A percentile compares a stretch with the other conserved stretches of the same genome.
These are phyloP conservation scores for Magnusiomyces ingens DNA, from an alignment of 1,139 yeast species.

Conservation along the genomic window DNA sequence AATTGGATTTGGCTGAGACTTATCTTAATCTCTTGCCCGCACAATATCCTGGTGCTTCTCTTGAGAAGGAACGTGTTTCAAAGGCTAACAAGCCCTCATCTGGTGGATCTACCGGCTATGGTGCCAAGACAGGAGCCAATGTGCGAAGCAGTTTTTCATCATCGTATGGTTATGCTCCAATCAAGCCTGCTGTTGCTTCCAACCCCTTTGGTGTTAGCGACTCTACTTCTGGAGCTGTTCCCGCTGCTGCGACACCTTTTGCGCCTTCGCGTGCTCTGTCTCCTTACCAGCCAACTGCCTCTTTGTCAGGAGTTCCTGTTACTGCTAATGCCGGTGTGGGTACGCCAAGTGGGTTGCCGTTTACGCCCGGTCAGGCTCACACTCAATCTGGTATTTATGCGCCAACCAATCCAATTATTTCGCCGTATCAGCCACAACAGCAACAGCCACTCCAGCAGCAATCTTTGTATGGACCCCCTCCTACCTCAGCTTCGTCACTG, in stretches of 20 bases:
- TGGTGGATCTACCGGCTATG: slow-evolving; percentile 11
- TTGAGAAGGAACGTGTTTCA: slow-evolving; percentile 72
- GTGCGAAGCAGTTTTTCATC: slow-evolving; percentile 14
- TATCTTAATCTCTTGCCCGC: slow-evolving; percentile 69
- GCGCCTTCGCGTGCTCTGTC: slow-evolving; percentile 18
- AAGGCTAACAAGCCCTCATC: slow-evolving; percentile 41
- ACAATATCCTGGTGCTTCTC: slow-evolving; percentile 47
- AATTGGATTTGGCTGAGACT: slow-evolving; percentile 70
- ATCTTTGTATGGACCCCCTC: slow-evolving; percentile 5
- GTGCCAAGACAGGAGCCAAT: slow-evolving; percentile 13
- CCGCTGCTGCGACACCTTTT: slow-evolving; percentile 13
- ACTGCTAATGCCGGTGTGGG: slow-evolving; percentile 4
- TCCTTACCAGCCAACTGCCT: slow-evolving; percentile 14
- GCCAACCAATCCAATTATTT: slow-evolving; percentile 16
- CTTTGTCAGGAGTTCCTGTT: background rate
- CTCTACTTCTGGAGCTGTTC: slow-evolving; percentile 13
- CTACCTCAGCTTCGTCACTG: background rate
- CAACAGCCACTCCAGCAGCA: no score
- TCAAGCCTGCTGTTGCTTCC: slow-evolving; percentile 13
- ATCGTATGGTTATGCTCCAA: slow-evolving; percentile 8
- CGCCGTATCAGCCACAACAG: slow-evolving; percentile 8
- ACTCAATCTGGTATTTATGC: slow-evolving; percentile 15
- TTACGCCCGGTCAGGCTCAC: slow-evolving; percentile 11
- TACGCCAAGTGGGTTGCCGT: background rate
- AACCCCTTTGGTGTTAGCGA: slow-evolving; percentile 20